Base-by-base conservation (phyloP, 208 protist species). In the Acanthamoeba healyi region DNA sequence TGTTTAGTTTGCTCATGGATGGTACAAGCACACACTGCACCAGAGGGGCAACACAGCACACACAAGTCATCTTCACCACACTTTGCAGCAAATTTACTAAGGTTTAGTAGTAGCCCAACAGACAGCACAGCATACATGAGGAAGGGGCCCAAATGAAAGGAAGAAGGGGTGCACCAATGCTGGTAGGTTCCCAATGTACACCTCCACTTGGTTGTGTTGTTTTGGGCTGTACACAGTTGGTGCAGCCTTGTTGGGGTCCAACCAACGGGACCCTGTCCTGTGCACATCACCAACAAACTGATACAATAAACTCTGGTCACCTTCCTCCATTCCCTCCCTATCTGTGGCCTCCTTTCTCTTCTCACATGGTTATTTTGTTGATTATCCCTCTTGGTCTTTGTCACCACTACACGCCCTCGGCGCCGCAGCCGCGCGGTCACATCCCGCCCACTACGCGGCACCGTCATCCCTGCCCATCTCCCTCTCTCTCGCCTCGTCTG, bases 161-260 rank as follows among this genome's bases (percentile, higher is more conserved):
- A 65, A 65, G 56, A 63, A 32, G 56, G 56, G 56, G n/a, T 65
- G 56, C 56, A 65, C 56, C 56, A 32, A 65, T 65, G 56, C 56
- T 26, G 56, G 56, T 65, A 65, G 56, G 56, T 65, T 65, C 56
- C 56, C 56, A 26, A 65, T 65, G 56, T 65, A 65, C 56, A 65
- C 56, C 56, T 65, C 56, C 56, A 65, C 56, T 65, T 65, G 56
- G 56, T 65, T 65, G 56, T 65, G 56, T 65, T 65, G 56, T 65
- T 65, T 65, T 65, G 56, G 56, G 56, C 56, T 65, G 56, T 65
- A 65, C 56, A 65, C 56, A 65, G 56, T 65, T 26, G 56, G 56
- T 65, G 56, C 49, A 56, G 49, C 56, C n/a, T 65, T 65, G 0
- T 65, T 65, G 56, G 56, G 56, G 3, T 65, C 56, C 56, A 65